phyloP scores from a whole-genome alignment of 768 basidiomycete genomes.

The Kwoniella sp. region DNA sequence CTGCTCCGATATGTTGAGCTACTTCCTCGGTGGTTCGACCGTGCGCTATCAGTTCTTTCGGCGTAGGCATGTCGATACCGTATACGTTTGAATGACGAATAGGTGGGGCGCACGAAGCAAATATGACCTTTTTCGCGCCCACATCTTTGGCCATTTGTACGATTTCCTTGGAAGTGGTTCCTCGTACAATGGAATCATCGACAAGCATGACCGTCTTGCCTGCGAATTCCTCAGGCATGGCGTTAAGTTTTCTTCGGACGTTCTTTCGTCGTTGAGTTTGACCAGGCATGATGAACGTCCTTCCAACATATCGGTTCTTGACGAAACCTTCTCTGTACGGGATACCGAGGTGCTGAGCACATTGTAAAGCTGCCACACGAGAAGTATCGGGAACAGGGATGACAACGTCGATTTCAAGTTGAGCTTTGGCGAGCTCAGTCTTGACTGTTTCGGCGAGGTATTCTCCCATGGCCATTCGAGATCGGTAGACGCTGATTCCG shows the following conservation, averaged over 20 bases:
- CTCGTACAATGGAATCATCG: slow-evolving; percentile 97
- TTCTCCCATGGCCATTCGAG: slow-evolving; percentile 99
- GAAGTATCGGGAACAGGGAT: slow-evolving; percentile 98
- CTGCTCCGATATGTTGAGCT: slow-evolving; percentile 82
- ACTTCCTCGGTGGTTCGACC: slow-evolving; percentile 71
- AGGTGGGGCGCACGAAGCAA: slow-evolving; percentile 95
- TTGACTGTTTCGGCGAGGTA: slow-evolving; percentile 83
- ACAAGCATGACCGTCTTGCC: slow-evolving; percentile 91
- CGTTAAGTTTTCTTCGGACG: slow-evolving; percentile 91
- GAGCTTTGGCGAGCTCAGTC: slow-evolving; percentile 64
- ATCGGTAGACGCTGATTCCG: slow-evolving; percentile 93
- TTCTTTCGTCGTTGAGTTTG: slow-evolving; percentile 95
- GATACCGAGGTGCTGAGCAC: slow-evolving; percentile 82
- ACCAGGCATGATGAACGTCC: slow-evolving; percentile 99
- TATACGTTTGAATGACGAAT: slow-evolving; percentile 96
- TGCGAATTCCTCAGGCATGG: slow-evolving; percentile 95
- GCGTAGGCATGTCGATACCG: slow-evolving; percentile 98
- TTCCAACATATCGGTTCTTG: slow-evolving; percentile 96
- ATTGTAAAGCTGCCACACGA: slow-evolving; percentile 89
- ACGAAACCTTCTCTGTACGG: slow-evolving; percentile 98
- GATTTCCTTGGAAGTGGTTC: slow-evolving; percentile 97
- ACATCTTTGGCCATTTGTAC: slow-evolving; percentile 99
- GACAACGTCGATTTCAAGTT: slow-evolving; percentile 78
- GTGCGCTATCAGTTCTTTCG: slow-evolving; percentile 87
- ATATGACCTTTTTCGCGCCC: slow-evolving; percentile 91